phyloP scores from a whole-genome alignment of 1,284 basidiomycete species.

The Heterobasidion irregulare region DNA sequence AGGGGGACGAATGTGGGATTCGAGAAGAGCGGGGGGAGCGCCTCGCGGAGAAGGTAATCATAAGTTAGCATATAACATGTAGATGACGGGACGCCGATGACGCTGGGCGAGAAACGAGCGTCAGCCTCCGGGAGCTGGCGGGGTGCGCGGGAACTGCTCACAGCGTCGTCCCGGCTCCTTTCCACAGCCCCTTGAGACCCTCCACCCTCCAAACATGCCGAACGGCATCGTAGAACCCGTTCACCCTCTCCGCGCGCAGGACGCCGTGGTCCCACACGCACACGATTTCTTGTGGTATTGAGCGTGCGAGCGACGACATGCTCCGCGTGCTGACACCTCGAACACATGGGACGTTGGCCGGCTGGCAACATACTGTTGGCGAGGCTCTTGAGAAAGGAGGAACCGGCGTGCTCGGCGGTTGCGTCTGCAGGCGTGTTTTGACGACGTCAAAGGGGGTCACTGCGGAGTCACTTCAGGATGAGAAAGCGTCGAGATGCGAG shows the following conservation, averaged over 20 bases:
- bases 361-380: constrained; percentile 60
- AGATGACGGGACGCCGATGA: constrained; percentile 89
- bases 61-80: constrained; percentile 97
- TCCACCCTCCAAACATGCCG: constrained; percentile 72
- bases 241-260: constrained; percentile 64
- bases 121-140: background rate
- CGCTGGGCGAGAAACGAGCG: constrained; percentile 30
- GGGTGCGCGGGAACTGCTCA: constrained; percentile 32
- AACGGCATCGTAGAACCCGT: constrained; percentile 77
- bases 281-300: constrained; percentile 53
- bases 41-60: constrained; percentile 72
- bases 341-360: constrained; percentile 24
- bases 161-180: constrained; percentile 83
- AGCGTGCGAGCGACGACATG: constrained; percentile 58
- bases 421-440: constrained; percentile 88
- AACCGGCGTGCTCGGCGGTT: constrained; percentile 45
- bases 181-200: constrained; percentile 79
- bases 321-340: constrained; percentile 51
- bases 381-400: constrained; percentile 35
- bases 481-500: background rate
- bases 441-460: constrained; percentile 96
- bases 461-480: constrained; percentile 20
- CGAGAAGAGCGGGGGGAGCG: constrained; percentile 50
- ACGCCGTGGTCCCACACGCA: constrained; percentile 71
- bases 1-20: constrained; percentile 65